A percentile compares a stretch with the other conserved stretches of the same genome.
phyloP scores from a whole-genome alignment of 495 filamentous ascomycete species.

The Aspergillus wentii region DNA sequence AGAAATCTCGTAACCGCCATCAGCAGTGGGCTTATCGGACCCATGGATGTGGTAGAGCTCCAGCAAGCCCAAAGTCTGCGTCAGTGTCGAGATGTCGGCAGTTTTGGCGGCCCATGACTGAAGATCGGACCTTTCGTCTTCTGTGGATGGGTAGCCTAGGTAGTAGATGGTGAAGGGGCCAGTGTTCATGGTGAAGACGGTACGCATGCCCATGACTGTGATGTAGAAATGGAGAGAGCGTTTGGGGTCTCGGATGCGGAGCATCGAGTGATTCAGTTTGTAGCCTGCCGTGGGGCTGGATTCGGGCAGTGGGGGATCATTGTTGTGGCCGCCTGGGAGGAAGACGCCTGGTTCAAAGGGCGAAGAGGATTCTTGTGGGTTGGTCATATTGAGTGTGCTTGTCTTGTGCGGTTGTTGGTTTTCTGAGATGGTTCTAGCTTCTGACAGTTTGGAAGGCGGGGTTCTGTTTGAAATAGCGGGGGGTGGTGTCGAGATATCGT shows the following conservation, averaged over 20 bases:
- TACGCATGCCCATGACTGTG: slow-evolving; percentile 43
- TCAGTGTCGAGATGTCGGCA: slow-evolving; percentile 19
- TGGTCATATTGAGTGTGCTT: not conserved
- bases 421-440: too few species aligned
- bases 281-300: slow-evolving; percentile 30
- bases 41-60: slow-evolving; percentile 35
- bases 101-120: slow-evolving; percentile 21
- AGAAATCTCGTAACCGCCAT: slow-evolving; percentile 8
- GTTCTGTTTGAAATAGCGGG: too few species aligned
- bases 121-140: slow-evolving; percentile 14
- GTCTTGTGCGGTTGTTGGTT: too few species aligned
- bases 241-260: slow-evolving; percentile 34
- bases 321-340: slow-evolving; percentile 25
- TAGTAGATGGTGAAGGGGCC: slow-evolving; percentile 41
- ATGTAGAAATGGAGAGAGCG: slow-evolving; percentile 41
- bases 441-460: too few species aligned
- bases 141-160: slow-evolving; percentile 31
- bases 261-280: slow-evolving; percentile 41
- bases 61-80: slow-evolving; percentile 26
- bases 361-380: not conserved
- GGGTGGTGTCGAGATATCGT: too few species aligned
- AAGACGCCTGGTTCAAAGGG: slow-evolving; percentile 20
- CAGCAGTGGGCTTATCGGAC: slow-evolving; percentile 13
- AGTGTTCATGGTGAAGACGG: slow-evolving; percentile 42
- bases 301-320: slow-evolving; percentile 22